These are phyloP conservation scores for Phytophthora megakarya DNA, from an alignment of 352 stramenopile species.

Conservation along the genomic window DNA sequence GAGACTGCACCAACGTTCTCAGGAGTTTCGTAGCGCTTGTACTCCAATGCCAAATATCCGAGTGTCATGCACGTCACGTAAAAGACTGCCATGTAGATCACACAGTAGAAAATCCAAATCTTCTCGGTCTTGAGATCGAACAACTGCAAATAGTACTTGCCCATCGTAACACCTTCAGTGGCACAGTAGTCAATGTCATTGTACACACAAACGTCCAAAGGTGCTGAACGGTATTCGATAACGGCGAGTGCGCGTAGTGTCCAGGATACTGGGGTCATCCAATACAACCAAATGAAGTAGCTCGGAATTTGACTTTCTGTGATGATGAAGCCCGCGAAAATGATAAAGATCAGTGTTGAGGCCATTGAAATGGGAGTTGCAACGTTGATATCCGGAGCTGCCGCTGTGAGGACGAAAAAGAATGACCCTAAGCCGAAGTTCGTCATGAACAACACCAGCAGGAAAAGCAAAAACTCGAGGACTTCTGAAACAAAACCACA, in stretches of 20 bases:
- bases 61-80: constrained; percentile 42
- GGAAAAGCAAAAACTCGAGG: constrained; percentile 43
- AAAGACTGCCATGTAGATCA: constrained; percentile 40
- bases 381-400: constrained; percentile 40
- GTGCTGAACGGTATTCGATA: constrained; percentile 45
- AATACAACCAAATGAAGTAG: constrained; percentile 74
- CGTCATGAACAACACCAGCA: constrained; percentile 41
- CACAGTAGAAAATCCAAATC: constrained; percentile 36
- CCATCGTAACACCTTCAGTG: constrained; percentile 31
- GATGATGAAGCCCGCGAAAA: constrained; percentile 64
- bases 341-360: constrained; percentile 49
- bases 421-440: constrained; percentile 53
- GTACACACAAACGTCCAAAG: constrained; percentile 47
- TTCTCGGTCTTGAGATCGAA: constrained; percentile 44
- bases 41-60: constrained; percentile 43
- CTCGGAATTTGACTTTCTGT: constrained; percentile 52
- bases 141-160: constrained; percentile 35
- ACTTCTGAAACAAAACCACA: constrained; percentile 51
- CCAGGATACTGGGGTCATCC: constrained; percentile 60
- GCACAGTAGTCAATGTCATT: constrained; percentile 46
- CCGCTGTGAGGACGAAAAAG: constrained; percentile 56
- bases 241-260: constrained; percentile 41
- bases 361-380: constrained; percentile 53
- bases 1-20: constrained; percentile 11
- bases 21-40: constrained; percentile 30